Evolutionary conservation across 2,329 filamentous ascomycete genomes (phyloP).

Genomic region (Cladosporium sp.): DNA sequence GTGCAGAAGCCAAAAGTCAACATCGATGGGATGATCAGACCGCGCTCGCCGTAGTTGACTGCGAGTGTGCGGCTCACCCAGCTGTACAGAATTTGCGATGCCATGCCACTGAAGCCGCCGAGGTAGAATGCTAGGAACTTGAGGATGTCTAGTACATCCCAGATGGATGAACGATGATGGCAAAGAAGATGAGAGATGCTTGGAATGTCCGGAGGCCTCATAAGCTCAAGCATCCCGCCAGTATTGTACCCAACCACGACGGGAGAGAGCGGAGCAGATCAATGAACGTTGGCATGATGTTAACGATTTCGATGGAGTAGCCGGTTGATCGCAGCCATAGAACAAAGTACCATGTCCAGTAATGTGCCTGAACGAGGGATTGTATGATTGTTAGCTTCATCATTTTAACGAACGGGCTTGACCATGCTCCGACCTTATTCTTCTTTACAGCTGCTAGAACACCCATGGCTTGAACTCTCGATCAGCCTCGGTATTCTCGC

Average conservation of each 20-base stretch:
- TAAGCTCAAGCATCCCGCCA: constrained; percentile 1
- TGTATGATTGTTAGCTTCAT: neutral
- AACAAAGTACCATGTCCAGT: constrained; percentile 56
- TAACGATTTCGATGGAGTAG: constrained; percentile 56
- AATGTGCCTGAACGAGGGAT: constrained; percentile 16
- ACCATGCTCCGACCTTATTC: constrained; percentile 8
- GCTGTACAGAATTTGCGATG: constrained; percentile 6
- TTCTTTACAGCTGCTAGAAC: constrained; percentile 1
- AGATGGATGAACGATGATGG: constrained; percentile 5
- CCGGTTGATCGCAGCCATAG: constrained; percentile 47
- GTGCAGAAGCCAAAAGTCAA: constrained; percentile 10
- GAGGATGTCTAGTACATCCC: constrained; percentile 1
- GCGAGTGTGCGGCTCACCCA: constrained; percentile 8
- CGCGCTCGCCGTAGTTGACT: constrained; percentile 9
- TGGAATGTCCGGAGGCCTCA: constrained; percentile 9
- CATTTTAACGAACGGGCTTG: neutral
- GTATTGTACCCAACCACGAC: neutral
- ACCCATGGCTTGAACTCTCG: neutral
- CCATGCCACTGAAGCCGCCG: constrained; percentile 11
- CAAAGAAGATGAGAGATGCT: constrained; percentile 10
- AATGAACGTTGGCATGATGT: constrained; percentile 50
- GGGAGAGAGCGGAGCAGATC: constrained; percentile 7
- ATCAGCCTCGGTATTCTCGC: too few relatives aligned
- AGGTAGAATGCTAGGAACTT: constrained; percentile 14
- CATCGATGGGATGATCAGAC: constrained; percentile 1